phyloP scores from a whole-genome alignment of 257 asterid species.

The Gentiana dahurica region DNA sequence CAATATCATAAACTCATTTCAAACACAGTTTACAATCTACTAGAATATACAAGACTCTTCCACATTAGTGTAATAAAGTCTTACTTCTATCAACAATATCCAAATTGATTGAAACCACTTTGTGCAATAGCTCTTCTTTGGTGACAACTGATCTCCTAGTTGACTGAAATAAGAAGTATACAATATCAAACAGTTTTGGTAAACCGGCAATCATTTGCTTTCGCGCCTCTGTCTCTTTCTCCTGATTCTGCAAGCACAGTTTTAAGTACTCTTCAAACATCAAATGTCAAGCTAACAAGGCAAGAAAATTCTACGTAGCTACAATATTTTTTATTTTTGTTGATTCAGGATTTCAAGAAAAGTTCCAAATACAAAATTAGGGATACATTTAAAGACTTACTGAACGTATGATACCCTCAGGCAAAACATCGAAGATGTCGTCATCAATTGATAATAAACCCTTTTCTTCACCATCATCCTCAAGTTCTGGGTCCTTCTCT shows the following conservation, averaged over 20 bases:
- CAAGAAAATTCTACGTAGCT: not conserved
- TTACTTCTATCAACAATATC: constrained; percentile 48
- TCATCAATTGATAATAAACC: constrained; percentile 18
- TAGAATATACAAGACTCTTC: no score
- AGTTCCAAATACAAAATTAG: no score
- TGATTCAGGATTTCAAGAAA: no score
- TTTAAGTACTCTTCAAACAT: not conserved
- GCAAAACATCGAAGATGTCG: constrained; percentile 45
- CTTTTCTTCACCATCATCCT: constrained; percentile 15
- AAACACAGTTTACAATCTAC: no score
- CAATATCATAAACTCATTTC: not conserved
- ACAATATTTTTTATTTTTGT: no score
- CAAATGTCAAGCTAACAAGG: not conserved
- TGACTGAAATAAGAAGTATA: constrained; percentile 52
- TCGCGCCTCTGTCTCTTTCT: constrained; percentile 50
- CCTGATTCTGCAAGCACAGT: constrained; percentile 42
- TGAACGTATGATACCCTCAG: constrained; percentile 48
- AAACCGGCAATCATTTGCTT: constrained; percentile 48
- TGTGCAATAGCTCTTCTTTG: constrained; percentile 66
- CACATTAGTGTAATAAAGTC: constrained; percentile 9
- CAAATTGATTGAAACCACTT: constrained; percentile 30
- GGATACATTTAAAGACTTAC: constrained; percentile 23
- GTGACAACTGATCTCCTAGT: constrained; percentile 55
- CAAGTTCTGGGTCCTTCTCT: constrained; percentile 30
- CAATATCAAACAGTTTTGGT: constrained; percentile 59